Evolutionary conservation across 306 rosid genomes (phyloP), one percentile per base, ranked within the genome.

Genomic region (Vigna nakashimae): DNA sequence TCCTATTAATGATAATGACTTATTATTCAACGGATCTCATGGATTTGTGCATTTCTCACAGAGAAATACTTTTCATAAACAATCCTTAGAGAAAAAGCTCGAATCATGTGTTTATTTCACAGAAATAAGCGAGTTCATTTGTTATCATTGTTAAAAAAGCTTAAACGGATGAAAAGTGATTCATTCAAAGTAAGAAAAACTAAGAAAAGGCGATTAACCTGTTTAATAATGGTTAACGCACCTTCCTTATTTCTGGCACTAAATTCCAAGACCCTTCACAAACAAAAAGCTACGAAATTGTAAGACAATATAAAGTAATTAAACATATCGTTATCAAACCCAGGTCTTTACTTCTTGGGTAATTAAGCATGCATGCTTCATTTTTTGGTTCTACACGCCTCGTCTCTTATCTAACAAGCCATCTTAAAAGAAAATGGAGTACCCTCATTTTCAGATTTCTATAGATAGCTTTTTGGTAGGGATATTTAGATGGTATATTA

Each of bases 361-460:
- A 53, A 53, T 36, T 53, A 52, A 71, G 60, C 13, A 71, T 24
- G 46, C 69, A 24, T 74, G 32, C 78, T 43, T 74, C 56, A 26
- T 46, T 16, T 30, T 59, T 59, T 43, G 69, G 69, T 74, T 59
- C 57, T 9, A 15, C 42, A 56, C 17, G 69, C n/a, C 12, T 57
- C 57, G 26, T 26, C 52, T 65, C 69, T 34, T 63, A 16, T 32
- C 68, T 63, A 63, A 34, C 26, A 63, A 34, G 13, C 46, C 15
- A n/a, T 22, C 49, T n/a, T 64, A 15, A 66, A 38, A 51, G 22
- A 64, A 65, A 66, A 28, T 64, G 34, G 10, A 49, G 45, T 36
- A 51, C 73, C 52, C 34, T 22, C 63, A 6, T 30, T 30, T 30
- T 30, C 0, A 4, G 34, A 30, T 30, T 30, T 30, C 34, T 30